These are phyloP conservation scores for Coemansia sp. DNA, from an alignment of 192 early-diverging fungal genomes.

Conservation along the genomic window DNA sequence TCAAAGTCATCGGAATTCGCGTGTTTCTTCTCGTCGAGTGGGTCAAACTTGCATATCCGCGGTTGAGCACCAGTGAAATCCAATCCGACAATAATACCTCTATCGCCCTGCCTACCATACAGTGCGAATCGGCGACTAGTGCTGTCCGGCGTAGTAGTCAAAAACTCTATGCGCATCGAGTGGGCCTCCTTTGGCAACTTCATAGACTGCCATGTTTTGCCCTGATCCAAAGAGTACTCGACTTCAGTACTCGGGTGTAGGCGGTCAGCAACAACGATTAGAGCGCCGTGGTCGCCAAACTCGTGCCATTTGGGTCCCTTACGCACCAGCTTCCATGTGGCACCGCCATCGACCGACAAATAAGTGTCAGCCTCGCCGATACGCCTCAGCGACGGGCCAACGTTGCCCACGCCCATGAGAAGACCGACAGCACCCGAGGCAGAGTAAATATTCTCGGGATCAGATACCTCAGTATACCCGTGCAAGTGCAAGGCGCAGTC, in stretches of 20 bases:
- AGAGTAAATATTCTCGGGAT: conserved; percentile 79
- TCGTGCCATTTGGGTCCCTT: conserved; percentile 91
- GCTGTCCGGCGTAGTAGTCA: conserved; percentile 64
- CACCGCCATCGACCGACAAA: conserved; percentile 86
- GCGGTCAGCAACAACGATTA: conserved; percentile 87
- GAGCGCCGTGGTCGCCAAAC: conserved; percentile 90
- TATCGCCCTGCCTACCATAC: conserved; percentile 61
- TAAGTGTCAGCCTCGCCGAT: conserved; percentile 82
- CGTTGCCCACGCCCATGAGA: conserved; percentile 92
- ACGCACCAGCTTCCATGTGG: conserved; percentile 77
- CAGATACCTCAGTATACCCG: conserved; percentile 83
- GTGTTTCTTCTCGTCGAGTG: conserved; percentile 26
- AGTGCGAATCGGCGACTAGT: conserved; percentile 81
- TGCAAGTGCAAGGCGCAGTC: conserved; percentile 81
- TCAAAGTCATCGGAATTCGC: conserved; percentile 68
- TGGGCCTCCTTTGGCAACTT: conserved; percentile 73
- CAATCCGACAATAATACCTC: conserved; percentile 38
- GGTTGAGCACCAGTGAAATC: conserved; percentile 56
- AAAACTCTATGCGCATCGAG: conserved; percentile 71
- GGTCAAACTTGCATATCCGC: conserved; percentile 54
- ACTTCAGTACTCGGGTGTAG: conserved; percentile 63
- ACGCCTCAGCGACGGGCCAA: conserved; percentile 67
- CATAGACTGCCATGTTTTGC: conserved; percentile 64
- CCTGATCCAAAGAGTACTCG: conserved; percentile 80
- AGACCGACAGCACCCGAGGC: conserved; percentile 80